Evolutionary conservation across 345 rosid genomes (phyloP).

Genomic region (Theobroma cacao): DNA sequence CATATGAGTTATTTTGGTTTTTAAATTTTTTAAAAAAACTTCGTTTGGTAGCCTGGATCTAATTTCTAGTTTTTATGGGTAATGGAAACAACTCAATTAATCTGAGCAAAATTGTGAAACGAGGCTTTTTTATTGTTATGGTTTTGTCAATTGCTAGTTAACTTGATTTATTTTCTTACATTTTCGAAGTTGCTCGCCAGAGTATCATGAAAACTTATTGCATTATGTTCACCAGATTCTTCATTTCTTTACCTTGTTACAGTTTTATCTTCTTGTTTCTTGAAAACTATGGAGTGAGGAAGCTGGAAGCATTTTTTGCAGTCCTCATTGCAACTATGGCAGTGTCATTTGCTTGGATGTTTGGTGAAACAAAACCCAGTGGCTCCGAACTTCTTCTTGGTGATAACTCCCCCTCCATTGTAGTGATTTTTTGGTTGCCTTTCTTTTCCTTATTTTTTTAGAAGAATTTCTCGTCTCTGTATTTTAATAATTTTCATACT

Average conservation of each 20-base stretch:
- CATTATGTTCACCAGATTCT: background rate
- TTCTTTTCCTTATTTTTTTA: background rate
- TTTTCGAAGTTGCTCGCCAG: background rate
- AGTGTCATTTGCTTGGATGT: conserved; percentile 93
- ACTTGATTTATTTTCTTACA: background rate
- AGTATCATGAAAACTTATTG: background rate
- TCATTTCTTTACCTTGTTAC: conserved; percentile 26
- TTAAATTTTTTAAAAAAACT: background rate
- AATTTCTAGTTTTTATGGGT: background rate
- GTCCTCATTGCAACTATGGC: conserved; percentile 83
- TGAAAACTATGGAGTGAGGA: conserved; percentile 93
- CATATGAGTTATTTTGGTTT: background rate
- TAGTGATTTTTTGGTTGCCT: background rate
- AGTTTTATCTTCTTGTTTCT: conserved; percentile 88
- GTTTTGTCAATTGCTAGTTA: background rate
- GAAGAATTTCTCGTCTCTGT: background rate
- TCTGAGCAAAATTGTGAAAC: background rate
- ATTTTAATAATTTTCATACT: background rate
- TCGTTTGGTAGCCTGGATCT: background rate
- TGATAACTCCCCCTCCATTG: conserved; percentile 18
- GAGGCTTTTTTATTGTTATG: background rate
- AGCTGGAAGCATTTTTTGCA: conserved; percentile 87
- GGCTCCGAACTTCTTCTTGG: conserved; percentile 80
- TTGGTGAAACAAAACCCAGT: conserved; percentile 81
- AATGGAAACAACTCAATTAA: background rate